A percentile compares a stretch with the other conserved stretches of the same genome.
Evolutionary conservation across 2,329 filamentous ascomycete species (phyloP).

Genomic region (Cadophora sp.): DNA sequence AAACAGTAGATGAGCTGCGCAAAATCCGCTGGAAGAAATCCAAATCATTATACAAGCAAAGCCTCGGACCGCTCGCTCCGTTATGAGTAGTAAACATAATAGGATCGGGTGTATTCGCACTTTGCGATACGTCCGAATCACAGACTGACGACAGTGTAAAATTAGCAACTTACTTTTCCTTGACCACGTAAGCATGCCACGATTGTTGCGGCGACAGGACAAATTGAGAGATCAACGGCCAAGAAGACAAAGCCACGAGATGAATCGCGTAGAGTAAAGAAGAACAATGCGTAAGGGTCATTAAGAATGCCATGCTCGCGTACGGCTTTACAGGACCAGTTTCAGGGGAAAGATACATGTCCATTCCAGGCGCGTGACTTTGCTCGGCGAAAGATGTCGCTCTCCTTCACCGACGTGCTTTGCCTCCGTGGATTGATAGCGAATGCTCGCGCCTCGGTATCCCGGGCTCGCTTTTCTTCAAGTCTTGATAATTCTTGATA

Average conservation of each 20-base stretch:
- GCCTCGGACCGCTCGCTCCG: slow-evolving; percentile 2
- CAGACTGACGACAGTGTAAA: not conserved
- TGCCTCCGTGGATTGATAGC: not conserved
- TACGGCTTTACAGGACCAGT: not conserved
- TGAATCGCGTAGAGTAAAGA: not conserved
- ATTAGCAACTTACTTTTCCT: not conserved
- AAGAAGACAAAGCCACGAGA: not conserved
- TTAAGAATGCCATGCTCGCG: not conserved
- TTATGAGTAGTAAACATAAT: slow-evolving; percentile 1
- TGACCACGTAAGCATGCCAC: not conserved
- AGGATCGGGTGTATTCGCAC: not conserved
- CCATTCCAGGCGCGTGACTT: not conserved
- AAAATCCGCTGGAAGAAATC: not conserved
- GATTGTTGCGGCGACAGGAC: too few relatives aligned
- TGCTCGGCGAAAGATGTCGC: not conserved
- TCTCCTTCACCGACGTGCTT: slow-evolving; percentile 2
- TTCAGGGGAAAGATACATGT: not conserved
- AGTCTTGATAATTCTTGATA: not conserved
- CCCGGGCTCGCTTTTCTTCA: not conserved
- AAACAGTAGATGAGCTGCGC: not conserved
- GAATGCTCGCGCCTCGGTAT: not conserved
- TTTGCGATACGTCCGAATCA: not conserved
- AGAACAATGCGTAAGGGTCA: not conserved
- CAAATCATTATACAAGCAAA: slow-evolving; percentile 3
- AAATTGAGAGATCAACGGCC: not conserved